phyloP scores from a whole-genome alignment of 148 eudicot genomes.

The Pharnaceum exiguum region DNA sequence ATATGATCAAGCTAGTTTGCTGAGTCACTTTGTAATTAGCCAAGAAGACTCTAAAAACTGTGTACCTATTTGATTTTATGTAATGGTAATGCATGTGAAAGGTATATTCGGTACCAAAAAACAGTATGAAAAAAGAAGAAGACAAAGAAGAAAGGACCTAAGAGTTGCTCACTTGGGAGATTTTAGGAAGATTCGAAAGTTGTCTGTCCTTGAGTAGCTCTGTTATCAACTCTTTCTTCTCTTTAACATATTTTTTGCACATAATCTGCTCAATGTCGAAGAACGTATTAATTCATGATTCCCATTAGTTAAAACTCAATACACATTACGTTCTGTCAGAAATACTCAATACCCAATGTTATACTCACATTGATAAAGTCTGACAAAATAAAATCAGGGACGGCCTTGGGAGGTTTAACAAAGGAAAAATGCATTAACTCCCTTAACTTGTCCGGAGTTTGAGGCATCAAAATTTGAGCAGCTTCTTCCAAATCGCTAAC shows the following conservation, averaged over 20 bases:
- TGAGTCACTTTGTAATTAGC: too few relatives aligned
- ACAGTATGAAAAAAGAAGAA: too few relatives aligned
- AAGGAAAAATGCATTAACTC: constrained; percentile 60
- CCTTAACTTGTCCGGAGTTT: constrained; percentile 63
- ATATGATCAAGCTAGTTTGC: too few relatives aligned
- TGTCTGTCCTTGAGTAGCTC: constrained; percentile 45
- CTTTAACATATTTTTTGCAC: constrained; percentile 47
- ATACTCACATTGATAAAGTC: constrained; percentile 66
- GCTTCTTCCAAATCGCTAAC: constrained; percentile 74
- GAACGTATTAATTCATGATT: too few relatives aligned
- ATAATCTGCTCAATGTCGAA: constrained; percentile 63
- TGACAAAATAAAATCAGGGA: constrained; percentile 59
- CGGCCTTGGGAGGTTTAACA: constrained; percentile 47
- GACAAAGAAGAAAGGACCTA: too few relatives aligned
- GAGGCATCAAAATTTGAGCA: constrained; percentile 58
- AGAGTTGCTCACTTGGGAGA: constrained; percentile 49
- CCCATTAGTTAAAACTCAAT: too few relatives aligned
- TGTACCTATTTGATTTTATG: too few relatives aligned
- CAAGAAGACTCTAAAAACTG: too few relatives aligned
- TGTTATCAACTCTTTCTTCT: constrained; percentile 60
- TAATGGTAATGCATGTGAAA: too few relatives aligned
- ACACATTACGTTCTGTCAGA: too few relatives aligned
- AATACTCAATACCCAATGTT: not conserved
- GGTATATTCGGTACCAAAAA: too few relatives aligned
- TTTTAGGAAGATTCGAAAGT: constrained; percentile 43